Evolutionary conservation across 129 eudicot genomes (phyloP).

Genomic region (Ambrosia artemisiifolia): DNA sequence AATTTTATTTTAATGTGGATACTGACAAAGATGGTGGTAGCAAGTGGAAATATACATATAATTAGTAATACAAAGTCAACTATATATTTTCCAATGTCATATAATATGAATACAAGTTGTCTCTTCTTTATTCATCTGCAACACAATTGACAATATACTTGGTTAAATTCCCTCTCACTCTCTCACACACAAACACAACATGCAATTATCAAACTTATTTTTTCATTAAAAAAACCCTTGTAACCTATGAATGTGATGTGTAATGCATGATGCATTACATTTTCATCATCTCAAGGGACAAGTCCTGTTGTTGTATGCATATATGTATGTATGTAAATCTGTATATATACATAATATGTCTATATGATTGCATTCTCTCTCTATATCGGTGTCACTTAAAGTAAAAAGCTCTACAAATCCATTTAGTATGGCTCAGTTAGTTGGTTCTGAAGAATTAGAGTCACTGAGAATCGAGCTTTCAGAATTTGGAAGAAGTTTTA

Average conservation of each 20-base stretch:
- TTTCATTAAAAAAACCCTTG: not conserved
- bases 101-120: too few relatives aligned
- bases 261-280: constrained; percentile 15
- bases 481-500: constrained; percentile 40
- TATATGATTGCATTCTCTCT: not conserved
- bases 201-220: not conserved
- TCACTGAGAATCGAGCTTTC: constrained; percentile 32
- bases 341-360: not conserved
- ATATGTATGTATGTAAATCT: not conserved
- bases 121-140: constrained; percentile 12
- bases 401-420: constrained; percentile 15
- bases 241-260: not conserved
- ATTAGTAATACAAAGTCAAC: constrained; percentile 7
- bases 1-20: not conserved
- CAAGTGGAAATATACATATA: not conserved
- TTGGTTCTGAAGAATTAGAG: constrained; percentile 35
- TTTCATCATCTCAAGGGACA: constrained; percentile 5
- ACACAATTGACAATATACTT: constrained; percentile 2
- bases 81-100: not conserved
- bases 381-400: constrained; percentile 2
- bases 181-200: not conserved
- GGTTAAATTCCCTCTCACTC: not conserved
- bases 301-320: not conserved
- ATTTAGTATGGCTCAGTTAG: constrained; percentile 43
- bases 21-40: not conserved